Evolutionary conservation across 2,329 filamentous ascomycete genomes (phyloP).

Genomic region (Colletotrichum sp.): DNA sequence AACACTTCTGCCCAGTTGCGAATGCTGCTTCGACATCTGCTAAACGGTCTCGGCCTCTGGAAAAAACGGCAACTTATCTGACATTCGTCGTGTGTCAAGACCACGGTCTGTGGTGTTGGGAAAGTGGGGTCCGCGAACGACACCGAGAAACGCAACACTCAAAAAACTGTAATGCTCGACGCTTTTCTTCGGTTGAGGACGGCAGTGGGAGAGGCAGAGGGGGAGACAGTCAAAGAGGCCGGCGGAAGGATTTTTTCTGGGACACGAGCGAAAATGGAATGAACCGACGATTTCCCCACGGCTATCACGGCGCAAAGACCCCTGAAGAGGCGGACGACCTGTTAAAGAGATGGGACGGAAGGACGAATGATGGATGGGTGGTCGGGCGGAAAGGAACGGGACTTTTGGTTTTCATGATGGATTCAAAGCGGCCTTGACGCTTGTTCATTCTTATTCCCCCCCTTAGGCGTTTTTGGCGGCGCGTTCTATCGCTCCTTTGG

Average conservation of each 20-base stretch:
- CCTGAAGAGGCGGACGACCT: not conserved
- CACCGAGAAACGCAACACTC: not conserved
- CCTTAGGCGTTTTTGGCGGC: constrained; percentile 7
- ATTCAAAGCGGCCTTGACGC: not conserved
- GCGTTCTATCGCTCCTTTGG: not conserved
- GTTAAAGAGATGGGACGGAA: constrained; percentile 1
- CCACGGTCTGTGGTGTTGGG: not conserved
- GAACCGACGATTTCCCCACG: not conserved
- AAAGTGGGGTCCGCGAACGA: constrained; percentile 1
- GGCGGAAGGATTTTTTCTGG: not conserved
- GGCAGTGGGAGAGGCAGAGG: not conserved
- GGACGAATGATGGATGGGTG: not conserved
- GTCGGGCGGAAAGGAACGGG: not conserved
- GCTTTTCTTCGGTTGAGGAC: not conserved
- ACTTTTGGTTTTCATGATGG: not conserved
- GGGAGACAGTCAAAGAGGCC: not conserved
- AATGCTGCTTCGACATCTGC: constrained; percentile 36
- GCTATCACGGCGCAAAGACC: not conserved
- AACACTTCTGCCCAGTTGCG: constrained; percentile 31
- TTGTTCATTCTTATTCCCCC: not conserved
- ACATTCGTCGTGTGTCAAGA: not conserved
- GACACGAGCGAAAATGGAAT: not conserved
- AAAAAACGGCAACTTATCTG: not conserved
- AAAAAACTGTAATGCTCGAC: constrained; percentile 10
- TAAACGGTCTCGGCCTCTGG: not conserved